Evolutionary conservation across 1,284 basidiomycete species (phyloP), one percentile per base, ranked within the genome.

Genomic region (Agaricales sp.): DNA sequence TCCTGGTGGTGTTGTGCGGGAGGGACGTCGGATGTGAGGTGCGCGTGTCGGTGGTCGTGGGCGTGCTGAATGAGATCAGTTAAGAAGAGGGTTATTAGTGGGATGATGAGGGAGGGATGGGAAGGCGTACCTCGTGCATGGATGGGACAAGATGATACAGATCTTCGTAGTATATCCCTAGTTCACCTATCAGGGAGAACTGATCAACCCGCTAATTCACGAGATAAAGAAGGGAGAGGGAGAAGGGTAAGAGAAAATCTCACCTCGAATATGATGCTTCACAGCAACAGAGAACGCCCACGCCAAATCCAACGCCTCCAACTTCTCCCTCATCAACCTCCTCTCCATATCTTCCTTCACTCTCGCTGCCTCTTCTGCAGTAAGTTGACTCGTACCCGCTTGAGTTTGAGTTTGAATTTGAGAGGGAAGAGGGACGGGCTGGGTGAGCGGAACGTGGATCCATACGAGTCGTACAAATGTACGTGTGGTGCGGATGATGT

Each of bases 181-280:
- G 59, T 58, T 72, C 70, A 11, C 68, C 68, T 68, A 47, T n/a
- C 13, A 46, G 18, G 13, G 2, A 22, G 2, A 19, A 23, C 16
- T 25, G n/a, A 30, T 30, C 26, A 30, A 6, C 26, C 6, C 16
- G 19, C 8, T 41, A 41, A 18, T 8, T 20, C 6, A 8, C 4
- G 19, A 11, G 8, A 8, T 41, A 8, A 41, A 20, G 6, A 41
- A 16, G 18, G 8, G 39, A 41, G 4, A 18, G 8, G 18, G 13
- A 35, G 20, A 46, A 44, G n/a, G n/a, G n/a, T n/a, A n/a, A n/a
- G n/a, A n/a, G n/a, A n/a, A n/a, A n/a, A n/a, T n/a, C 57, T 25
- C 51, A 72, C 76, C 75, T 57, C 81, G 68, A 21, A 83, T 61
- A 58, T 82, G 78, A 58, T 83, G 81, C 57, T 84, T 83, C n/a